Conservation (phyloP, 2,329 filamentous ascomycete species). For the Graphiopsis chlorocephala region DNA sequence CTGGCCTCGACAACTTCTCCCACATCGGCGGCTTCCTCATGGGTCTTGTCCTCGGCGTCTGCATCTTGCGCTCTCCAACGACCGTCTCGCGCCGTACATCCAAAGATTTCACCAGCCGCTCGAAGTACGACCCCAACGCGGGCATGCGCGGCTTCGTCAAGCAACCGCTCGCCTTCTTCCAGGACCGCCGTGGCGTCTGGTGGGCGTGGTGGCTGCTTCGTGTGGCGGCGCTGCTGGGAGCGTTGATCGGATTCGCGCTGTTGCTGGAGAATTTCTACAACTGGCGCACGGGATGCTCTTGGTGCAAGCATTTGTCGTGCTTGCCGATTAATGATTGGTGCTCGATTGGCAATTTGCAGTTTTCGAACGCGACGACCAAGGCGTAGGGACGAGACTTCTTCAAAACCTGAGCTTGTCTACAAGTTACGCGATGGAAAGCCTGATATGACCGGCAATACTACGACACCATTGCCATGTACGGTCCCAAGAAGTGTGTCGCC, state of each 20-base stretch:
- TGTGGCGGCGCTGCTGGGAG: slow-evolving; percentile 71
- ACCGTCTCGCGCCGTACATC: slow-evolving; percentile 38
- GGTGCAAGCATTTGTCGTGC: slow-evolving; percentile 96
- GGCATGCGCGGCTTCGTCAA: slow-evolving; percentile 46
- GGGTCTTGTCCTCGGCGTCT: slow-evolving; percentile 83
- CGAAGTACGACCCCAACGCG: slow-evolving; percentile 20
- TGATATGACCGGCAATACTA: slow-evolving; percentile 53
- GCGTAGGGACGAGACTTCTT: not conserved
- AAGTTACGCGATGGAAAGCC: not conserved
- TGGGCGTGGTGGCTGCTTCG: slow-evolving; percentile 96
- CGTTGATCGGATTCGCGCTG: slow-evolving; percentile 80
- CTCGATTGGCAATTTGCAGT: slow-evolving; percentile 46
- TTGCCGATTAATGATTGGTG: slow-evolving; percentile 72
- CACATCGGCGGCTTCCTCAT: slow-evolving; percentile 96
- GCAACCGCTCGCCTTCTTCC: slow-evolving; percentile 71
- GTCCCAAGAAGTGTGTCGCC: slow-evolving; percentile 61
- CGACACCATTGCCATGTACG: slow-evolving; percentile 56
- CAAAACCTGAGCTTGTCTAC: not conserved
- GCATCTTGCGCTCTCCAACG: slow-evolving; percentile 83
- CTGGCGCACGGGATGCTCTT: slow-evolving; percentile 70
- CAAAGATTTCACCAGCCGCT: slow-evolving; percentile 20
- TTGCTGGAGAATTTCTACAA: slow-evolving; percentile 89
- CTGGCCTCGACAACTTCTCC: slow-evolving; percentile 93
- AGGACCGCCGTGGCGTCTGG: slow-evolving; percentile 88
- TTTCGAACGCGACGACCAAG: slow-evolving; percentile 18